Evolutionary conservation across 2,329 filamentous ascomycete species (phyloP), one percentile per base, ranked within the genome.

Genomic region (Phyllosticta paracitricarpa): DNA sequence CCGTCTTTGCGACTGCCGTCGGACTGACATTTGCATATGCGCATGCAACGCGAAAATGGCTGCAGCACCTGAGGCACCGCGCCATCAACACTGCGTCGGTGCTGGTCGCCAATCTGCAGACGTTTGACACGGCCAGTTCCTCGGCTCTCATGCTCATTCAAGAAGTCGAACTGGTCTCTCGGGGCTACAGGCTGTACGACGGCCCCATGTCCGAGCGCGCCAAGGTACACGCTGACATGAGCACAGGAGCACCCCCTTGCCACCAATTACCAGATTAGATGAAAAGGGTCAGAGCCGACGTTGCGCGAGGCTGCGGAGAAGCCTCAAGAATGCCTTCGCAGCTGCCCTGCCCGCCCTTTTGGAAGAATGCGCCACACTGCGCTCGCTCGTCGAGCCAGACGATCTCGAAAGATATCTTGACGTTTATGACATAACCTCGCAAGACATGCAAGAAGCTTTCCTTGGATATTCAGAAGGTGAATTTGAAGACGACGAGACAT

Each of bases 351-450:
- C 86, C 53, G 82, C 83, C 24, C 91, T 92, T 68, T 84, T 86
- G 59, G 84, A 89, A 66, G 85, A 88, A 12, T 88, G 86, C 64
- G 79, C 81, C 51, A 80, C 80, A 2, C 78, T 97, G 22, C 87
- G 87, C 70, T 83, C 82, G 0, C 84, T 96, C 61, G 85, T 92
- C 1, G 86, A 92, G 71, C 84, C 89, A 68, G 83, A 88, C 56
- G 89, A 96, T 69, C 77, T 99, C 53, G 91, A 96, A 67, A 94
- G 91, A 74, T 96, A 96, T 71, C 89, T 94, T 68, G 93, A 97
- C 70, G 73, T 80, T n/a, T 76, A 81, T 68, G 79, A 81, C 56
- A 75, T 81, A 61, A 78, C 71, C 63, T 71, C 74, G 19, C 73
- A 76, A 10, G 78, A 80, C 61, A 69, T 79, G 35, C 72, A 76